Evolutionary conservation across 805 yeast species (phyloP).

Genomic region (Suhomyces prunicola): DNA sequence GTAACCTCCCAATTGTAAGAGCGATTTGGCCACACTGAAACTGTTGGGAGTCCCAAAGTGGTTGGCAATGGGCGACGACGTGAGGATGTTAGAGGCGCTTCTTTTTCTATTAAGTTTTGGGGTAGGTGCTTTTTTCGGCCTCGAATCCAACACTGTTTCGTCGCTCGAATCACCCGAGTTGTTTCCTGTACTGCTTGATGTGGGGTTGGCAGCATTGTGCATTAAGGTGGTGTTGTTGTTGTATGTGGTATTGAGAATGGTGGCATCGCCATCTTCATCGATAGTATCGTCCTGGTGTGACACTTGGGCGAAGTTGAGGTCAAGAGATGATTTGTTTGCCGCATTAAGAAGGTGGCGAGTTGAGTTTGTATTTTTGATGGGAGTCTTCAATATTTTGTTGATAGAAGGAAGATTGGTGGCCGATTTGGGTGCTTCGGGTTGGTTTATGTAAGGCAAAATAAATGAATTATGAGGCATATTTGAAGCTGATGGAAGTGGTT

Average conservation of each 20-base stretch:
- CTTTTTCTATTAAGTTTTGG: constrained; percentile 1
- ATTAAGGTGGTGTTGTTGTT: constrained; percentile 1
- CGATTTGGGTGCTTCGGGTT: neutral
- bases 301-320: constrained; percentile 7
- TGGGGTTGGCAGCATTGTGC: neutral
- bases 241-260: constrained; percentile 16
- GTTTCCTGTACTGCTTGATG: neutral
- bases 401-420: constrained; percentile 34
- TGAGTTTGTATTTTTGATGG: constrained; percentile 33
- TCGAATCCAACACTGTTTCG: neutral
- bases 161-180: neutral
- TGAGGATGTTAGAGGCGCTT: constrained; percentile 14
- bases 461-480: constrained; percentile 3
- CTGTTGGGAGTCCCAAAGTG: constrained; percentile 45
- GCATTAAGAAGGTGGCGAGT: constrained; percentile 16
- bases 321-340: constrained; percentile 9
- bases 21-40: constrained; percentile 44
- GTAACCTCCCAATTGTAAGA: constrained; percentile 40
- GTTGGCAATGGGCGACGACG: constrained; percentile 32
- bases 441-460: neutral
- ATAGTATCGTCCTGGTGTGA: constrained; percentile 19
- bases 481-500: neutral
- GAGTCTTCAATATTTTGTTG: constrained; percentile 43
- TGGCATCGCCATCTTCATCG: constrained; percentile 21
- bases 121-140: neutral